Conservation (phyloP, 202 grass and related monocot genomes). For the Panicum hallii region DNA sequence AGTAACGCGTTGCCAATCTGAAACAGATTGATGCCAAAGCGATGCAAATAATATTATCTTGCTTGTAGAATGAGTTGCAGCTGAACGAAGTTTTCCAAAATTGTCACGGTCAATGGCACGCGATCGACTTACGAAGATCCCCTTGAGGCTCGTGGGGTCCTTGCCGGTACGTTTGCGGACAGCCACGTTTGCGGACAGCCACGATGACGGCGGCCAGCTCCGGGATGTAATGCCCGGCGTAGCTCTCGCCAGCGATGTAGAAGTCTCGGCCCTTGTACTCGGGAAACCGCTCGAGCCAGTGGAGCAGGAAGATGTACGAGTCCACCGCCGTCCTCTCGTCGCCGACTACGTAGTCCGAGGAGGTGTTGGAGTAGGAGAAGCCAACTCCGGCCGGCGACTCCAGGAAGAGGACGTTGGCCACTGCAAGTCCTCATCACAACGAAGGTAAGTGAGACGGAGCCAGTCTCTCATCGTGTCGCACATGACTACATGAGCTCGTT, state of each 20-base stretch:
- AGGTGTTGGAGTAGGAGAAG: constrained; percentile 69
- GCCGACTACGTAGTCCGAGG: constrained; percentile 42
- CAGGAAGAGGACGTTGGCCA: constrained; percentile 76
- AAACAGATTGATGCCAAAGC: neutral
- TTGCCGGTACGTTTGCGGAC: neutral
- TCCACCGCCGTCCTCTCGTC: constrained; percentile 48
- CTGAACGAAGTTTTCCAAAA: neutral
- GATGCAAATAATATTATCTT: neutral
- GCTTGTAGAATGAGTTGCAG: neutral
- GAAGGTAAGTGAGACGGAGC: too few species aligned
- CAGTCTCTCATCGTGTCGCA: too few species aligned
- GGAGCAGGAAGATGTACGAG: constrained; percentile 57
- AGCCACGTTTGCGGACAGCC: neutral
- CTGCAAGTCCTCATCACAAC: constrained; percentile 5
- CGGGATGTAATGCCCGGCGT: constrained; percentile 74
- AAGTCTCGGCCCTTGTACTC: constrained; percentile 67
- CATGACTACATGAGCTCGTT: neutral
- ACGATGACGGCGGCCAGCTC: constrained; percentile 61
- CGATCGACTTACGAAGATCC: constrained; percentile 54
- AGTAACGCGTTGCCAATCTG: constrained; percentile 66
- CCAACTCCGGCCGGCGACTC: constrained; percentile 78
- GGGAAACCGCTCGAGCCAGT: constrained; percentile 84
- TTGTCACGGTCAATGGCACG: too few species aligned
- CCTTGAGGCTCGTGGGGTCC: constrained; percentile 56
- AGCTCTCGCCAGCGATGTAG: constrained; percentile 85